Conservation (phyloP, 345 rosid genomes). For the Arabidopsis thaliana region TAIR10.1 NC_003075.7:11619501-11620000, state of each 20-base stretch:
- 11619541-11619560: neutral
- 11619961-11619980: constrained; percentile 61
- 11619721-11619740: constrained; percentile 15
- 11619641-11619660: constrained; percentile 32
- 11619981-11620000: constrained; percentile 67
- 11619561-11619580: neutral
- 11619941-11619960: constrained; percentile 40
- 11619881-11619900: constrained; percentile 54
- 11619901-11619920: constrained; percentile 46
- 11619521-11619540: too few relatives aligned
- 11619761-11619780: neutral
- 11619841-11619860: constrained; percentile 56
- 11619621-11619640: constrained; percentile 35
- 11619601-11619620: constrained; percentile 30
- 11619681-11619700: constrained; percentile 7
- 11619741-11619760: neutral
- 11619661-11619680: constrained; percentile 32
- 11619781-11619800: constrained; percentile 46
- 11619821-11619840: constrained; percentile 66
- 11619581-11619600: too few relatives aligned
- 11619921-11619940: constrained; percentile 38
- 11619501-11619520: too few relatives aligned
- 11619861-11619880: constrained; percentile 86
- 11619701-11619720: constrained; percentile 16
- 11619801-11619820: constrained; percentile 56